Conservation (phyloP, 495 filamentous ascomycete genomes). For the Durotheca rogersii region DNA sequence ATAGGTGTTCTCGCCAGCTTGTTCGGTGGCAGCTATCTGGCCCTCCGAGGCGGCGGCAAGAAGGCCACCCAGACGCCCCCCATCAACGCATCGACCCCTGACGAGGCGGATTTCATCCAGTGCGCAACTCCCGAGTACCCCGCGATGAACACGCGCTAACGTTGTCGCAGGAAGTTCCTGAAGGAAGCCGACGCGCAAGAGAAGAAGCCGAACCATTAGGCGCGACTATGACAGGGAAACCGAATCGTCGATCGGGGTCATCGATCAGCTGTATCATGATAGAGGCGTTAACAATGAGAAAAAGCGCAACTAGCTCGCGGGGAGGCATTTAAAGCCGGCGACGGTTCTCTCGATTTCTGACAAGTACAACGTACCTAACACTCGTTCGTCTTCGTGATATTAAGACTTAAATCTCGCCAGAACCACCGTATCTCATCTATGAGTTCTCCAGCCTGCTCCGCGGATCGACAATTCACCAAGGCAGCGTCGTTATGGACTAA, state of each 20-base stretch:
- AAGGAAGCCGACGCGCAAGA: constrained; percentile 69
- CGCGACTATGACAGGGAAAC: constrained; percentile 4
- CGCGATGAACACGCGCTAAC: constrained; percentile 33
- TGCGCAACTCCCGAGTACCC: constrained; percentile 50
- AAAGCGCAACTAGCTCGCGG: constrained; percentile 18
- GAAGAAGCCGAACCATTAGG: constrained; percentile 67
- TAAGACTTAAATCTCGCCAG: too few relatives aligned
- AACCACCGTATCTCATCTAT: too few relatives aligned
- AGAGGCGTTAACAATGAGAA: constrained; percentile 32
- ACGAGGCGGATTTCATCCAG: constrained; percentile 98
- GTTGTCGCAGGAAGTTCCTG: constrained; percentile 69
- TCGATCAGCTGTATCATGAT: constrained; percentile 36
- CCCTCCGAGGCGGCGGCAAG: constrained; percentile 63
- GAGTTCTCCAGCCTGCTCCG: constrained; percentile 3
- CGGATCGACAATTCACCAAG: constrained; percentile 34
- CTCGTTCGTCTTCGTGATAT: constrained; percentile 10
- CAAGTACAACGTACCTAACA: too few relatives aligned
- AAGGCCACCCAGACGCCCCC: constrained; percentile 64
- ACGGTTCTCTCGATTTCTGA: neutral
- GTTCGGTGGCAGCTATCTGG: constrained; percentile 57
- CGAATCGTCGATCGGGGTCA: constrained; percentile 20
- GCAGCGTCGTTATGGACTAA: constrained; percentile 30
- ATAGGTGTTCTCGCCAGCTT: constrained; percentile 74
- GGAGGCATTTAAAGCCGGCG: constrained; percentile 12
- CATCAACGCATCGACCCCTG: constrained; percentile 82